phyloP scores from a whole-genome alignment of 2,329 filamentous ascomycete genomes.

The Sporothrix dimorphospora region DNA sequence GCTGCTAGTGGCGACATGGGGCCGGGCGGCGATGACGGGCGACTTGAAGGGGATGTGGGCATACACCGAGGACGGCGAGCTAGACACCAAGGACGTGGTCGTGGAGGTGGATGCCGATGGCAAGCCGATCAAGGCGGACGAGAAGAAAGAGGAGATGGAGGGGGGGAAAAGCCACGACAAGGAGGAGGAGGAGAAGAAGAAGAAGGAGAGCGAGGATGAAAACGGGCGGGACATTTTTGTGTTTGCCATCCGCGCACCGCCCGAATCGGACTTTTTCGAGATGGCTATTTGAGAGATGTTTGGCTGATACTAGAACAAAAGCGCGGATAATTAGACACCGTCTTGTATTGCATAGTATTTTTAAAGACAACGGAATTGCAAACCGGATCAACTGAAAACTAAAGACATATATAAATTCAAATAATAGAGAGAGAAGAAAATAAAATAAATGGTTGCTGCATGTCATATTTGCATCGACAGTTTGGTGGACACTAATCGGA shows the following conservation, averaged over 20 bases:
- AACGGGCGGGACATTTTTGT: constrained; percentile 36
- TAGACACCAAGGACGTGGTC: constrained; percentile 59
- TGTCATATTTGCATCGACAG: not conserved
- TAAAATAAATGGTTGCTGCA: not conserved
- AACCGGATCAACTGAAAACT: not conserved
- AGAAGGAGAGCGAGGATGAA: not conserved
- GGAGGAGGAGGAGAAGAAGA: constrained; percentile 35
- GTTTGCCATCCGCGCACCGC: constrained; percentile 34
- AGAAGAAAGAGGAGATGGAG: constrained; percentile 39
- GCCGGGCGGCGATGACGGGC: constrained; percentile 68
- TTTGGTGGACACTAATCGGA: not conserved
- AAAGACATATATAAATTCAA: not conserved
- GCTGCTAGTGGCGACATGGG: constrained; percentile 74
- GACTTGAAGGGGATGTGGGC: constrained; percentile 77
- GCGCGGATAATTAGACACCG: not conserved
- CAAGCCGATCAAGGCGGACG: constrained; percentile 47
- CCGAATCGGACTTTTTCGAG: constrained; percentile 14
- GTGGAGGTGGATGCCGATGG: constrained; percentile 58
- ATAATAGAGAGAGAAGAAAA: not conserved
- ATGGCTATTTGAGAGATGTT: constrained; percentile 9
- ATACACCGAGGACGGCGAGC: constrained; percentile 73
- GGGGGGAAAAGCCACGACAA: no score
- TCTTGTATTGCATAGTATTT: no score
- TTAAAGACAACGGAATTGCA: no score
- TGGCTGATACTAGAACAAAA: not conserved